phyloP scores from a whole-genome alignment of 1,284 basidiomycete species.

The Tremellales sp. region DNA sequence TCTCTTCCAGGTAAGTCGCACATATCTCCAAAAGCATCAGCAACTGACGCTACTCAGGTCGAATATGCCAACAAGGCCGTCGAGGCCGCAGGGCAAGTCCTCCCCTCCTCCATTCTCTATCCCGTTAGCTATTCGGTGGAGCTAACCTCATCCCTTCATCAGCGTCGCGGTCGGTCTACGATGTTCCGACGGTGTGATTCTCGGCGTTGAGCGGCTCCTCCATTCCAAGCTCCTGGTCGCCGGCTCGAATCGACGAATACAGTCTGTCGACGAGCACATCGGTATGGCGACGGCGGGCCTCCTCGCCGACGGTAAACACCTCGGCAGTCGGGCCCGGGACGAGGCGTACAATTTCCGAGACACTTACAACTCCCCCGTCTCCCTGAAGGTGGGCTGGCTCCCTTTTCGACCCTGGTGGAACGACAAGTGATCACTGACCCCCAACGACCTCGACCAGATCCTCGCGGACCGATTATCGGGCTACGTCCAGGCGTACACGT shows the following conservation, averaged over 20 bases:
- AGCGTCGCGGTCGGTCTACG: conserved; percentile 88
- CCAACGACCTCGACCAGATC: conserved; percentile 52
- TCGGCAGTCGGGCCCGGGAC: conserved; percentile 78
- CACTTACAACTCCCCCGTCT: conserved; percentile 68
- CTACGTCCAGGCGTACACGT: conserved; percentile 93
- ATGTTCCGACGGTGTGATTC: conserved; percentile 87
- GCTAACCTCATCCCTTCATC: conserved; percentile 5
- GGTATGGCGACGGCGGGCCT: conserved; percentile 91
- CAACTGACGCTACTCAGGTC: conserved; percentile 56
- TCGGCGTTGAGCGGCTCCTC: conserved; percentile 97
- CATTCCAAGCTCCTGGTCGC: conserved; percentile 96
- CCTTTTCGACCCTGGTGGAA: neutral
- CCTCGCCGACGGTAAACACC: conserved; percentile 86
- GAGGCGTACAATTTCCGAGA: conserved; percentile 78
- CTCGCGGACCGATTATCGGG: conserved; percentile 79
- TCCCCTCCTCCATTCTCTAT: neutral
- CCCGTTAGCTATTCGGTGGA: neutral
- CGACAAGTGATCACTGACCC: neutral
- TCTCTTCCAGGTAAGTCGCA: conserved; percentile 77
- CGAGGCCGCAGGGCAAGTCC: conserved; percentile 84
- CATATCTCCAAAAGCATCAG: conserved; percentile 2
- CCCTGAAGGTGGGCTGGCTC: conserved; percentile 64
- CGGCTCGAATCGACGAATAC: conserved; percentile 87
- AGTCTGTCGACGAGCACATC: conserved; percentile 87
- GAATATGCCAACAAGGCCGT: conserved; percentile 99